Percentiles rank a stretch among this genome's conserved stretches.
Evolutionary conservation across 768 basidiomycete genomes (phyloP).

Genomic region (Lactarius sp.): DNA sequence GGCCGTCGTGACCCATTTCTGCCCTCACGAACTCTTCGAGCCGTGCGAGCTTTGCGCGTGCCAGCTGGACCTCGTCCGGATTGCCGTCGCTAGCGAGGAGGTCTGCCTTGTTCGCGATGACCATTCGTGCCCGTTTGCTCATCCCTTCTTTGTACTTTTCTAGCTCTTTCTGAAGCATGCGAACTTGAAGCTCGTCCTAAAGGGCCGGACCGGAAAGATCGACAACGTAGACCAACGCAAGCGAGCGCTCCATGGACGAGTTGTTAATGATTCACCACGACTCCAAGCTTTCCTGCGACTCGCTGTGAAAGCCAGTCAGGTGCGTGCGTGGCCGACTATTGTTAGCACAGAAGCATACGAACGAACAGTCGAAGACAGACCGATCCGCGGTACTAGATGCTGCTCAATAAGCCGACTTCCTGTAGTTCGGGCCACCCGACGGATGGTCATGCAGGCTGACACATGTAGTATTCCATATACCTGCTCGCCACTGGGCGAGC

Average conservation of each 20-base stretch:
- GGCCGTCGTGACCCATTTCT: conserved; percentile 40
- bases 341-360: not conserved
- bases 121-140: conserved; percentile 69
- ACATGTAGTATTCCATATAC: too few relatives aligned
- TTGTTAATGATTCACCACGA: not conserved
- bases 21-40: conserved; percentile 53
- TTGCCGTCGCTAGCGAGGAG: conserved; percentile 48
- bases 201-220: conserved; percentile 75
- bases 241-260: conserved; percentile 71
- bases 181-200: conserved; percentile 73
- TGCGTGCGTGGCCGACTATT: not conserved
- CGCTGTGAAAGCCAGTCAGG: not conserved
- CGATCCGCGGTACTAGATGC: not conserved
- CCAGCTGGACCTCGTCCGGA: conserved; percentile 44
- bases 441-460: too few relatives aligned
- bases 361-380: not conserved
- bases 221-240: conserved; percentile 87
- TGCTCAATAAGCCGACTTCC: not conserved
- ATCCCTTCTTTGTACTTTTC: conserved; percentile 78
- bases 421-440: too few relatives aligned
- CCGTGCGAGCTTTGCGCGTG: conserved; percentile 49
- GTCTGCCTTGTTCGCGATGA: conserved; percentile 96
- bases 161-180: conserved; percentile 71
- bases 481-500: too few relatives aligned
- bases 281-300: not conserved